Conservation (phyloP, 2,329 filamentous ascomycete species). For the Xylaria sp. region DNA sequence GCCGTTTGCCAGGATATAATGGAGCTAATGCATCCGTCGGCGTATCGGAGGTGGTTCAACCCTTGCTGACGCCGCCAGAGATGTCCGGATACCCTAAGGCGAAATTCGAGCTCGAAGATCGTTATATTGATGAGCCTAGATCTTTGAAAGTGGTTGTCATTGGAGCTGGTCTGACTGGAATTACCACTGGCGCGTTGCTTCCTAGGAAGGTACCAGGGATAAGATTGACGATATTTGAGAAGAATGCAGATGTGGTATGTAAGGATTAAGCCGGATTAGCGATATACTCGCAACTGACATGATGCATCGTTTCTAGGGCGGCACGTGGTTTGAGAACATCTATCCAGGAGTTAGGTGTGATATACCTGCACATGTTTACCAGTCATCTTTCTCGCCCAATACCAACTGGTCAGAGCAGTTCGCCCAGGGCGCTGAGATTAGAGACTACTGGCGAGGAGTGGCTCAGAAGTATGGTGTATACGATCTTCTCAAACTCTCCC, state of each 20-base stretch:
- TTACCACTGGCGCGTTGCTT: conserved; percentile 72
- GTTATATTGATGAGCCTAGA: conserved; percentile 60
- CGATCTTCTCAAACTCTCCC: conserved; percentile 64
- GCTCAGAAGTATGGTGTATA: conserved; percentile 74
- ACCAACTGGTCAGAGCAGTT: conserved; percentile 76
- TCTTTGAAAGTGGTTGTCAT: conserved; percentile 68
- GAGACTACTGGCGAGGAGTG: conserved; percentile 72
- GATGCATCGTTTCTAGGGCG: conserved; percentile 52
- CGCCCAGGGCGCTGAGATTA: conserved; percentile 73
- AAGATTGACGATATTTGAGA: conserved; percentile 73
- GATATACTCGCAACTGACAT: conserved; percentile 24
- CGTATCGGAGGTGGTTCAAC: conserved; percentile 18
- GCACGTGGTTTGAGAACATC: conserved; percentile 65
- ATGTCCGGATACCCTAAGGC: conserved; percentile 16
- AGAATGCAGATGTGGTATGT: conserved; percentile 73
- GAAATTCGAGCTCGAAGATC: conserved; percentile 38
- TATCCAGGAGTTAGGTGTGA: conserved; percentile 77
- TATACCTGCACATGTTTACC: conserved; percentile 76
- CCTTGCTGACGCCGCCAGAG: conserved; percentile 15
- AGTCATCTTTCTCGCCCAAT: conserved; percentile 75
- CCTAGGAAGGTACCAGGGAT: conserved; percentile 76
- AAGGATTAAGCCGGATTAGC: neutral
- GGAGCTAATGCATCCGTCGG: conserved; percentile 16
- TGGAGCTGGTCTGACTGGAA: conserved; percentile 72
- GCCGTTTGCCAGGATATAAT: conserved; percentile 18